A percentile compares a stretch with the other conserved stretches of the same genome.
phyloP scores from a whole-genome alignment of 176 grass and related monocot species.

The Phragmites australis region DNA sequence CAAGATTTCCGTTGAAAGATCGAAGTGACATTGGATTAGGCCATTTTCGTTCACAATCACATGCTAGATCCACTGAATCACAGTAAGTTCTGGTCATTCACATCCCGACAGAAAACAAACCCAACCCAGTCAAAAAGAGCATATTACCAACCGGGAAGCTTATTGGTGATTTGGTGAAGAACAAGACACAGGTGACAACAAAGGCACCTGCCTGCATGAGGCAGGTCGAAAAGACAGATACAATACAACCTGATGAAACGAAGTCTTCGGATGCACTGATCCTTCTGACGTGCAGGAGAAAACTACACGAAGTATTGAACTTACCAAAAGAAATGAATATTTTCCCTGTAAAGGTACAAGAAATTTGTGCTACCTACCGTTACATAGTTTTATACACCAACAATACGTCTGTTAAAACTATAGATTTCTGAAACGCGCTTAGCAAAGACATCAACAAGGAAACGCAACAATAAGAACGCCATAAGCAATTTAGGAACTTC shows the following conservation, averaged over 20 bases:
- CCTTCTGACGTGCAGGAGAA: not conserved
- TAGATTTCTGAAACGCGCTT: not conserved
- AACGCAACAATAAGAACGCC: not conserved
- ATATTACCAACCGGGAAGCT: not conserved
- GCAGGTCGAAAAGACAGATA: not conserved
- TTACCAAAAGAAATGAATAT: not conserved
- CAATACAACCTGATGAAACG: not conserved
- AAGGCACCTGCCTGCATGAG: not conserved
- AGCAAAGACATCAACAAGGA: not conserved
- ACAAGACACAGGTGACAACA: not conserved
- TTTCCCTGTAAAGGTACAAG: not conserved
- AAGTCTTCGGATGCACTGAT: not conserved
- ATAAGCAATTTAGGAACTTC: not conserved
- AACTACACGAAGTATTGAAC: not conserved
- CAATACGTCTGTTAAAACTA: not conserved
- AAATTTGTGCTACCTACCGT: not conserved
- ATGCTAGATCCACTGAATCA: not conserved
- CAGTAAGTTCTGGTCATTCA: not conserved
- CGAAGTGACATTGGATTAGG: not conserved
- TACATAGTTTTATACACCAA: not conserved
- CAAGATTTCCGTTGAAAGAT: slow-evolving; percentile 1
- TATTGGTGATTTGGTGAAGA: not conserved
- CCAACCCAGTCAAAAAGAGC: slow-evolving; percentile 4
- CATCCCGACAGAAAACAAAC: not conserved
- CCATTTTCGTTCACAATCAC: not conserved